These are phyloP conservation scores for Ceratocystiopsis brevicomis DNA, from an alignment of 2,329 filamentous ascomycete genomes.

Conservation along the genomic window DNA sequence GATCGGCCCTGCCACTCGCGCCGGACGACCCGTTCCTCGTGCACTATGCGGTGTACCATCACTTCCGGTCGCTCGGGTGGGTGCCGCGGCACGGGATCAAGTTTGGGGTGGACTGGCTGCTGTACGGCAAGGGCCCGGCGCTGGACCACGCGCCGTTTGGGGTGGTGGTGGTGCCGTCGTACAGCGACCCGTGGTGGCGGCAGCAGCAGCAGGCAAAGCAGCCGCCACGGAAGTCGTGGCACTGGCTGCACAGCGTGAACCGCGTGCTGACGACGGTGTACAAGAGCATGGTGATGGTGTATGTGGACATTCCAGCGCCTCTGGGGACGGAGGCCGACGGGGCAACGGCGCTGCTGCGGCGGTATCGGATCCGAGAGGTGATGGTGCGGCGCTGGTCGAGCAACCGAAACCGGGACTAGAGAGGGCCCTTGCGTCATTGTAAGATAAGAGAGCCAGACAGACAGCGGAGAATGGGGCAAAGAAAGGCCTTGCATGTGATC, in stretches of 20 bases:
- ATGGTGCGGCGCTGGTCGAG: slow-evolving; percentile 67
- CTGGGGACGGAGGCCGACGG: slow-evolving; percentile 12
- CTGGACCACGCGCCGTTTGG: slow-evolving; percentile 94
- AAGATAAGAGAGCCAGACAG: no score
- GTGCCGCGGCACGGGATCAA: slow-evolving; percentile 84
- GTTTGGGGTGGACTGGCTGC: slow-evolving; percentile 84
- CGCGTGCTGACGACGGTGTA: slow-evolving; percentile 75
- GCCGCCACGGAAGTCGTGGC: slow-evolving; percentile 38
- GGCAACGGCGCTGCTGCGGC: slow-evolving; percentile 40
- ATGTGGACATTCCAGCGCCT: slow-evolving; percentile 75
- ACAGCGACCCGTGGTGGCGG: slow-evolving; percentile 56
- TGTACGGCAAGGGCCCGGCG: slow-evolving; percentile 82
- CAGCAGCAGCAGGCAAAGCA: slow-evolving; percentile 19
- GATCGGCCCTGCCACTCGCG: slow-evolving; percentile 2
- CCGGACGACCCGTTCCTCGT: slow-evolving; percentile 74
- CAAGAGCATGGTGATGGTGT: slow-evolving; percentile 77
- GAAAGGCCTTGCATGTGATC: no score
- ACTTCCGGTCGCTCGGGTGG: slow-evolving; percentile 91
- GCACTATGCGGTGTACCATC: slow-evolving; percentile 81
- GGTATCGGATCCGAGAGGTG: slow-evolving; percentile 65
- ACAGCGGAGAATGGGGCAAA: no score
- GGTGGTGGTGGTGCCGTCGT: slow-evolving; percentile 66
- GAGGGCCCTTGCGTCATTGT: no score
- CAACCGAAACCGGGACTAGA: slow-evolving; percentile 43
- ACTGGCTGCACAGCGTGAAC: slow-evolving; percentile 76